Conservation (phyloP, 441 rosid species). For the Hura crepitans region DNA sequence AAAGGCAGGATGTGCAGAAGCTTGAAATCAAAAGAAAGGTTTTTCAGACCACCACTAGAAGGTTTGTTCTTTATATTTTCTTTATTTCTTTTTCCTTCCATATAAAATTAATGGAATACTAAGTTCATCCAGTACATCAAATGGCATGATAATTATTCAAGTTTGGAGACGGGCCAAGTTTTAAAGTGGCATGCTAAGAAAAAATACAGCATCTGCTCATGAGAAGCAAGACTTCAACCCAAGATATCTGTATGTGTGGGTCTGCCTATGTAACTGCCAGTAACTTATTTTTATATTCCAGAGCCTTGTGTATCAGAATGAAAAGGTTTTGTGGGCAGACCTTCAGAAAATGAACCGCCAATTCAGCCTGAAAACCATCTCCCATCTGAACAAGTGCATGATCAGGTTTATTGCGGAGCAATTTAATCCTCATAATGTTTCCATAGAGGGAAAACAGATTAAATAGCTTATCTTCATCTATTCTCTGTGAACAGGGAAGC, state of each 20-base stretch:
- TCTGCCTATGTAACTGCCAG: too few relatives aligned
- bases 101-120: not conserved
- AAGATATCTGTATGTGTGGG: too few relatives aligned
- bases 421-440: slow-evolving; percentile 86
- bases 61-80: too few relatives aligned
- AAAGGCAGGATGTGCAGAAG: too few relatives aligned
- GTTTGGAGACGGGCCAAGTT: not conserved
- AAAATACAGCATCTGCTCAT: not conserved
- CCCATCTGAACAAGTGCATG: slow-evolving; percentile 99
- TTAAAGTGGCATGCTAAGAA: not conserved
- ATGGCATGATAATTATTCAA: not conserved
- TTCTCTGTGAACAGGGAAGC: slow-evolving; percentile 41
- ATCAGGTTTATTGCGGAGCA: slow-evolving; percentile 93
- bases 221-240: not conserved
- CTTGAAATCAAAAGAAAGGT: too few relatives aligned
- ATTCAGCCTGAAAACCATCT: slow-evolving; percentile 95
- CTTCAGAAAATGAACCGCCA: slow-evolving; percentile 95
- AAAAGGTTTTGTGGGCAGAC: slow-evolving; percentile 33
- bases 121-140: not conserved
- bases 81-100: not conserved
- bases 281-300: too few relatives aligned
- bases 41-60: too few relatives aligned
- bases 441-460: slow-evolving; percentile 94
- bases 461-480: slow-evolving; percentile 93
- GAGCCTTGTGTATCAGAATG: not conserved